Conservation (phyloP, 2,329 filamentous ascomycete species). For the Ampelomyces quisqualis region DNA sequence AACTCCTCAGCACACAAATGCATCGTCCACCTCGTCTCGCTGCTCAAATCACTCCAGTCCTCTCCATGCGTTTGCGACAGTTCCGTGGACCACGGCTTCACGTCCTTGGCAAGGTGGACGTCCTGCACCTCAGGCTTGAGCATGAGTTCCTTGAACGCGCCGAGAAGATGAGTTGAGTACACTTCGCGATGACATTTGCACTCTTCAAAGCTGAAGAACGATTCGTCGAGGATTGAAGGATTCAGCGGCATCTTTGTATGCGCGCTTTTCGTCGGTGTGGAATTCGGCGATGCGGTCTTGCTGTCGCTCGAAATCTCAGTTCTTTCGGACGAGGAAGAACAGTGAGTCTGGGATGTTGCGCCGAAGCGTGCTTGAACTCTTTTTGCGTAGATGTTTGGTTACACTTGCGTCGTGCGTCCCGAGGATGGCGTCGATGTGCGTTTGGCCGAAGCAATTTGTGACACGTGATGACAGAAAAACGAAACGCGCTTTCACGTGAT, state of each 20-base stretch:
- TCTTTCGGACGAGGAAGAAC: constrained; percentile 49
- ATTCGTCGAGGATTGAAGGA: constrained; percentile 37
- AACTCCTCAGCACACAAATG: constrained; percentile 46
- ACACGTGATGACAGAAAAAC: too few species aligned
- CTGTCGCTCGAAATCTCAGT: constrained; percentile 14
- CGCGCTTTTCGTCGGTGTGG: constrained; percentile 5
- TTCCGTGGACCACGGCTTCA: constrained; percentile 9
- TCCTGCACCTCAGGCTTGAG: constrained; percentile 32
- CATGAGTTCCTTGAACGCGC: constrained; percentile 45
- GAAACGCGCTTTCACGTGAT: too few species aligned
- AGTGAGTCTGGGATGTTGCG: constrained; percentile 49
- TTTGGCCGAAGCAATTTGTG: constrained; percentile 56
- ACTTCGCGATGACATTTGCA: constrained; percentile 49
- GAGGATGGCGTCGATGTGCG: constrained; percentile 59
- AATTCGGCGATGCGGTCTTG: constrained; percentile 11
- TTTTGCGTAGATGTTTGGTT: constrained; percentile 52
- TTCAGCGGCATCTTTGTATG: constrained; percentile 32
- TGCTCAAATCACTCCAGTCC: constrained; percentile 12
- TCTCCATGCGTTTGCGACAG: constrained; percentile 1
- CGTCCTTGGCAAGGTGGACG: constrained; percentile 23
- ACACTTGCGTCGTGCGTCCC: constrained; percentile 52
- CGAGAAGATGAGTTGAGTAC: constrained; percentile 35
- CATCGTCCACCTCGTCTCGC: constrained; percentile 44
- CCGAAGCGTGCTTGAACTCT: constrained; percentile 46
- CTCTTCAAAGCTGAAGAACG: constrained; percentile 52